Base-by-base conservation (phyloP, 768 basidiomycete genomes). In the Lactifluus echinatus region DNA sequence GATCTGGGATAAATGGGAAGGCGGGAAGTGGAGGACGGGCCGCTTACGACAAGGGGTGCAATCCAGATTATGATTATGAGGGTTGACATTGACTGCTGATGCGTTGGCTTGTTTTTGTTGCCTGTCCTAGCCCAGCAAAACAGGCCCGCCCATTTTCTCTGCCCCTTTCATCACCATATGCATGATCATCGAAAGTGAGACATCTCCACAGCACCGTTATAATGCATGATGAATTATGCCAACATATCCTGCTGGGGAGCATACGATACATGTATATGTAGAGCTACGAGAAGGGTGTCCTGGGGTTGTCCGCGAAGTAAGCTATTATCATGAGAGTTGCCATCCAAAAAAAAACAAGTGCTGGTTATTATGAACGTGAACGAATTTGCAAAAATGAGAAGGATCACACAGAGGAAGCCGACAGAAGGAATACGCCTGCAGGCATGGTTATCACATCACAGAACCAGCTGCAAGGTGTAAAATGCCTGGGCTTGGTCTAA, bases 401-500 rank as follows among this genome's bases (percentile, higher is more conserved):
- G 8, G 14, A n/a, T 11, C 34, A 40, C n/a, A 33, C 23, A 10
- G 24, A 24, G 8, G n/a, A 19, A 33, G 5, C 44, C 3, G 7
- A 17, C 10, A n/a, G n/a, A 12, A 10, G 10, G 24, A 44, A 44
- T 11, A 14, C n/a, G n/a, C 28, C 3, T 15, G 17, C 34, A n/a
- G n/a, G n/a, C n/a, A n/a, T n/a, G n/a, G n/a, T n/a, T n/a, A n/a
- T 2, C 19, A 2, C 15, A n/a, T 65, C 63, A 75, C 42, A 66
- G 51, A 65, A 66, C 44, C 34, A 57, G 63, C 52, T 71, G 73
- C 50, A 64, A 65, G 21, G 64, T 61, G 60, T 73, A 76, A 63
- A 72, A 76, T 52, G 63, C 59, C 51, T 57, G 68, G 36, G 71
- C 72, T 0, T 55, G 53, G 26, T 48, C 49, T 48, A 78, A 55